A percentile compares a stretch with the other conserved stretches of the same genome.
These are phyloP conservation scores for Aleurites moluccanus DNA, from an alignment of 441 rosid genomes.

Conservation along the genomic window DNA sequence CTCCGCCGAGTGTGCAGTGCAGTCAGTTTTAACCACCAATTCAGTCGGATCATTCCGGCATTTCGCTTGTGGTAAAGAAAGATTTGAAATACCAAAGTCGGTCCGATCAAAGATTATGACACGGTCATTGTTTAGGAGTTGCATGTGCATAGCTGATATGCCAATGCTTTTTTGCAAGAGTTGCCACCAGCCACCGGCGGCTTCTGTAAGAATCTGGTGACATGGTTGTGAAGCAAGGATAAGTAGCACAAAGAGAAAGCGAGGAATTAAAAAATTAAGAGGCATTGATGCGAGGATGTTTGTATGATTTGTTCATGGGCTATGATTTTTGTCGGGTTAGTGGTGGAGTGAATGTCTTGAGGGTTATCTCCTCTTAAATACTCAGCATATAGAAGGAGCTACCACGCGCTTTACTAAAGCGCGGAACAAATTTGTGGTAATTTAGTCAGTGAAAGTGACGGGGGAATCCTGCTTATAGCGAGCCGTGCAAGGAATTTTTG, in stretches of 20 bases:
- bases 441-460: constrained; percentile 2
- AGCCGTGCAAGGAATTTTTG: too few relatives aligned
- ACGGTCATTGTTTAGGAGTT: constrained; percentile 69
- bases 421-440: neutral
- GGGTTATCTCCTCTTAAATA: constrained; percentile 15
- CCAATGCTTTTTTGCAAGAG: constrained; percentile 69
- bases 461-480: too few relatives aligned
- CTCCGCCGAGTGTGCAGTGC: constrained; percentile 80
- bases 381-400: neutral
- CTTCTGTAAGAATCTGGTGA: constrained; percentile 25
- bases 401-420: constrained; percentile 24
- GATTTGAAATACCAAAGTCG: constrained; percentile 73
- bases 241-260: constrained; percentile 24
- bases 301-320: neutral
- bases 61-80: constrained; percentile 56
- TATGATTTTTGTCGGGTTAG: neutral
- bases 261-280: constrained; percentile 5
- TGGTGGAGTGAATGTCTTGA: neutral
- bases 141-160: constrained; percentile 93
- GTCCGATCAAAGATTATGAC: constrained; percentile 85
- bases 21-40: constrained; percentile 40
- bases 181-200: constrained; percentile 48
- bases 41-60: constrained; percentile 53
- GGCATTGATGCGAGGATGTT: constrained; percentile 11
- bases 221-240: constrained; percentile 20